Evolutionary conservation across 257 asterid species (phyloP), one percentile per base, ranked within the genome.

Genomic region (Scutellaria baicalensis): DNA sequence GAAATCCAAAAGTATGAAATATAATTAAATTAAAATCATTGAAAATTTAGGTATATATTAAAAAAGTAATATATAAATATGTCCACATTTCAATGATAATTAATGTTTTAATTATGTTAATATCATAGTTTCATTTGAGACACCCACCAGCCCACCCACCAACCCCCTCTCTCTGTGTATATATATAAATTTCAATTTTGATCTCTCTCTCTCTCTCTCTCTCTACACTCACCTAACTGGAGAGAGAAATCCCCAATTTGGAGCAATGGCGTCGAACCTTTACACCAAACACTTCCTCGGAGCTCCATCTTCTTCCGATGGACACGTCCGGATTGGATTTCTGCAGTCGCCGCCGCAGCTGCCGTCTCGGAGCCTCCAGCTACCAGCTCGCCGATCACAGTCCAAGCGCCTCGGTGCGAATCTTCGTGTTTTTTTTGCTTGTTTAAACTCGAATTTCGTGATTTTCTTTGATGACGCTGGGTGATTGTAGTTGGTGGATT

Each of bases 381-480:
- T 87, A 20, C 90, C 84, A 9, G 59, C 82, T 78, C 90, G 90
- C 64, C 85, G 83, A 61, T 76, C 83, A 57, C 88, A 68, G 43
- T 66, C 78, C 78, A 88, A 72, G 65, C 93, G 96, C 74, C 79
- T 93, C 75, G 89, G 97, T 90, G 60, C 48, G 76, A 45, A 49
- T 68, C 61, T 57, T 56, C 57, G 6, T 43, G 7, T 38, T 8
- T 17, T 50, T 12, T 48, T 69, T 20, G 47, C 71, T 57, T 0
- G 38, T 36, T n/a, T n/a, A n/a, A 17, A 38, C 69, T 49, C 8
- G 31, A 33, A n/a, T 8, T 14, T 48, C 38, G 16, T 66, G 62
- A 40, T 3, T 8, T 47, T 23, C 2, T 54, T 27, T 64, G 78
- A 11, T 64, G 38, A 8, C 50, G 40, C 3, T 52, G 70, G 11